These are phyloP conservation scores for Schizothecium vesticola DNA, from an alignment of 495 filamentous ascomycete genomes.

Conservation along the genomic window DNA sequence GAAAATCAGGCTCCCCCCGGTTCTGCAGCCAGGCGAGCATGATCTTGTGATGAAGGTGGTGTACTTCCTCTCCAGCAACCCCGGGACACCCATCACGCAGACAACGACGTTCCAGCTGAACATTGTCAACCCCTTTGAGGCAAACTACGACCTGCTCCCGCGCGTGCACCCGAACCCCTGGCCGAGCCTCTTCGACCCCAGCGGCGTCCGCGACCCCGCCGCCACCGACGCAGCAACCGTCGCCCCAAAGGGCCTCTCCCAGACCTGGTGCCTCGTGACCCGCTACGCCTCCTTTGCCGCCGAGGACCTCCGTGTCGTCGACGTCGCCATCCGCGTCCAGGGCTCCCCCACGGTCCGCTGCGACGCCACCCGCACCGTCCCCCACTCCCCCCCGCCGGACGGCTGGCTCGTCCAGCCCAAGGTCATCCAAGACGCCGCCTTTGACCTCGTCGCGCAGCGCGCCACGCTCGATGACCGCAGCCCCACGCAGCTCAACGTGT, in stretches of 20 bases:
- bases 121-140: conserved; percentile 78
- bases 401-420: conserved; percentile 46
- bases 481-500: background rate
- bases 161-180: conserved; percentile 69
- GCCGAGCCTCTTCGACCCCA: conserved; percentile 74
- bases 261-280: conserved; percentile 73
- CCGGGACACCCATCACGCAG: conserved; percentile 78
- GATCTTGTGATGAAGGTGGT: conserved; percentile 64
- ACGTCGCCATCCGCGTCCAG: conserved; percentile 53
- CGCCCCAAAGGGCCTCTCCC: conserved; percentile 56
- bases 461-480: conserved; percentile 70
- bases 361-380: conserved; percentile 27
- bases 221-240: background rate
- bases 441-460: conserved; percentile 62
- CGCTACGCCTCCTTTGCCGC: conserved; percentile 67
- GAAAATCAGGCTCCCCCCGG: conserved; percentile 45
- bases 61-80: conserved; percentile 76
- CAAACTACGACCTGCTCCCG: conserved; percentile 77
- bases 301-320: conserved; percentile 62
- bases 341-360: conserved; percentile 44
- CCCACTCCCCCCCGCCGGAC: conserved; percentile 27
- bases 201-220: conserved; percentile 31
- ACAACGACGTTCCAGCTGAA: conserved; percentile 58
- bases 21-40: conserved; percentile 53
- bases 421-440: conserved; percentile 63